Conservation (phyloP, 176 grass and related monocot genomes). For the Rhynchospora pubera region DNA sequence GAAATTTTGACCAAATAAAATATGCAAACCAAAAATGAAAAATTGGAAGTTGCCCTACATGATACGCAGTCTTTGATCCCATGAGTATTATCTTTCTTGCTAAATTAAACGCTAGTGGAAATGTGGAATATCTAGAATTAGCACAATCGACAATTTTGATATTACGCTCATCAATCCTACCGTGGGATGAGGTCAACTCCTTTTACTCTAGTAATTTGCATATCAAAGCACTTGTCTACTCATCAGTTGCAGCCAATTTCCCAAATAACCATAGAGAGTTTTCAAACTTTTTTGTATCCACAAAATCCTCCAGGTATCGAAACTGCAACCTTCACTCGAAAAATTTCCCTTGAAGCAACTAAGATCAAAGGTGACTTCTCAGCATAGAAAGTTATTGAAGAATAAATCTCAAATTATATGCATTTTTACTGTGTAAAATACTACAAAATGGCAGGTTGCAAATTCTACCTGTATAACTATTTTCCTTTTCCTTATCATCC, state of each 20-base stretch:
- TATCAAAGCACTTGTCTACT: not conserved
- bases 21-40: not conserved
- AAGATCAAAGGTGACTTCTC: too few relatives aligned
- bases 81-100: not conserved
- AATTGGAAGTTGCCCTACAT: not conserved
- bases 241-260: not conserved
- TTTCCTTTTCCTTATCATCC: not conserved
- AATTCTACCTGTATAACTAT: not conserved
- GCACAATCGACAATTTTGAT: not conserved
- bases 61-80: not conserved
- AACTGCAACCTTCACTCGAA: too few relatives aligned
- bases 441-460: slow-evolving; percentile 2
- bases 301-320: too few relatives aligned
- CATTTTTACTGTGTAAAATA: not conserved
- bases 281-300: too few relatives aligned
- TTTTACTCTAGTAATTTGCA: not conserved
- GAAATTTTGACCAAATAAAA: not conserved
- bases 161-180: too few relatives aligned
- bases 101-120: not conserved
- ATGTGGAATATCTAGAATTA: not conserved
- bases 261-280: not conserved
- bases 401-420: not conserved
- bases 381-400: not conserved
- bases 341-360: too few relatives aligned
- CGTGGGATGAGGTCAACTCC: not conserved